These are phyloP conservation scores for Isabelozyma gotoi DNA, from an alignment of 805 yeast genomes.

Conservation along the genomic window DNA sequence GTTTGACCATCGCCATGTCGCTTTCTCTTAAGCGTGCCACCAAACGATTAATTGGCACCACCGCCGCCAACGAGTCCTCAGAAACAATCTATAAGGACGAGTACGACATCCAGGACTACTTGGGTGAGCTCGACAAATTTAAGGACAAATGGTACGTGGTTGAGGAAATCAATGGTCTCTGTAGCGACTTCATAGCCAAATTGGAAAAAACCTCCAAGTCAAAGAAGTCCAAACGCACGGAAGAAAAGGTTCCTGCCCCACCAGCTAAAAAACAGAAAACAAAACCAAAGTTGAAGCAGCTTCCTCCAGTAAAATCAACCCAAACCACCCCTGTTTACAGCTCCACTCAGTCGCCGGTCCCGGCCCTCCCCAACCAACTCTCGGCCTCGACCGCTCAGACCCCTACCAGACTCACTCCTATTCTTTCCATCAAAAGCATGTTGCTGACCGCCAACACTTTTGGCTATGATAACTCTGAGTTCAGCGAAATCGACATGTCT, in stretches of 20 bases:
- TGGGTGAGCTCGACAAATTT: slow-evolving; percentile 19
- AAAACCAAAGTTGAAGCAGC: neutral
- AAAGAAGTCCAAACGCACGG: slow-evolving; percentile 1
- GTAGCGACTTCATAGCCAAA: slow-evolving; percentile 19
- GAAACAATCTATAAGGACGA: slow-evolving; percentile 5
- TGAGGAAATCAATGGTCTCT: slow-evolving; percentile 23
- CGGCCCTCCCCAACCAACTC: neutral
- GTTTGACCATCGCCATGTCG: slow-evolving; percentile 26
- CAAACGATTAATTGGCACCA: slow-evolving; percentile 6
- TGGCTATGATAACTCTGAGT: neutral
- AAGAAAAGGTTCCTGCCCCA: neutral
- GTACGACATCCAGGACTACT: slow-evolving; percentile 16
- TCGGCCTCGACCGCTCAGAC: neutral
- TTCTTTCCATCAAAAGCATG: neutral
- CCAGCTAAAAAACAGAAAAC: neutral
- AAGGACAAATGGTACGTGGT: slow-evolving; percentile 24
- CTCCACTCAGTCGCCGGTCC: neutral
- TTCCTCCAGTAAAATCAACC: neutral
- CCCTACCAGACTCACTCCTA: neutral
- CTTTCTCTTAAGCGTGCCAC: slow-evolving; percentile 19
- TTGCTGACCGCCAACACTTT: neutral
- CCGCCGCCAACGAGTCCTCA: neutral
- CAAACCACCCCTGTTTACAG: neutral
- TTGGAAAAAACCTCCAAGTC: slow-evolving; percentile 7
- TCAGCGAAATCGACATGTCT: neutral